phyloP scores from a whole-genome alignment of 176 grass and related monocot genomes.

The Triticum monococcum region DNA sequence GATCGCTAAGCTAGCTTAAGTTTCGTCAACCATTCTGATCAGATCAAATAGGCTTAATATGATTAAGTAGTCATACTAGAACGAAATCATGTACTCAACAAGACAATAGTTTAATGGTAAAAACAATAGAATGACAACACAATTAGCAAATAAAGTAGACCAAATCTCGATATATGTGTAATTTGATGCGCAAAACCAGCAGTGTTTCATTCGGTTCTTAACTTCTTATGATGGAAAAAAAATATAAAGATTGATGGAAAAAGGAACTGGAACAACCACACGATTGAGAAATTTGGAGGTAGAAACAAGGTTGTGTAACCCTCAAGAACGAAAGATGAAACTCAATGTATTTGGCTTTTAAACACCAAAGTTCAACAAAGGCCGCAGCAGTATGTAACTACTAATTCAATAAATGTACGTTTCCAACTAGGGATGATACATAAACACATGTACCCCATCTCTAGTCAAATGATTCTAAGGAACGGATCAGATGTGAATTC shows the following conservation, averaged over 20 bases:
- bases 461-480: no score
- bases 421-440: no score
- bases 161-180: slow-evolving; percentile 21
- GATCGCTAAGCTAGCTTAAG: slow-evolving; percentile 24
- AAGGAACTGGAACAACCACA: neutral
- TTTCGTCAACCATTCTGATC: slow-evolving; percentile 15
- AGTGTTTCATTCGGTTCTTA: neutral
- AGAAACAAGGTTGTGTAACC: neutral
- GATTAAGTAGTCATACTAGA: neutral
- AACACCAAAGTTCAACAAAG: neutral
- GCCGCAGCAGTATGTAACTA: neutral
- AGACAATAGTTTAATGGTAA: neutral
- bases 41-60: slow-evolving; percentile 25
- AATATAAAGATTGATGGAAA: neutral
- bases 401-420: no score
- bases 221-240: neutral
- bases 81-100: slow-evolving; percentile 30
- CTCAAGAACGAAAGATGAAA: slow-evolving; percentile 15
- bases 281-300: neutral
- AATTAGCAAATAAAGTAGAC: slow-evolving; percentile 21
- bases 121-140: neutral
- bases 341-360: neutral
- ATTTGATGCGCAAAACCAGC: slow-evolving; percentile 14
- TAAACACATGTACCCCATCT: no score
- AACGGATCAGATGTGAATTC: no score